phyloP scores from a whole-genome alignment of 306 rosid species.

The Malus sylvestris region DNA sequence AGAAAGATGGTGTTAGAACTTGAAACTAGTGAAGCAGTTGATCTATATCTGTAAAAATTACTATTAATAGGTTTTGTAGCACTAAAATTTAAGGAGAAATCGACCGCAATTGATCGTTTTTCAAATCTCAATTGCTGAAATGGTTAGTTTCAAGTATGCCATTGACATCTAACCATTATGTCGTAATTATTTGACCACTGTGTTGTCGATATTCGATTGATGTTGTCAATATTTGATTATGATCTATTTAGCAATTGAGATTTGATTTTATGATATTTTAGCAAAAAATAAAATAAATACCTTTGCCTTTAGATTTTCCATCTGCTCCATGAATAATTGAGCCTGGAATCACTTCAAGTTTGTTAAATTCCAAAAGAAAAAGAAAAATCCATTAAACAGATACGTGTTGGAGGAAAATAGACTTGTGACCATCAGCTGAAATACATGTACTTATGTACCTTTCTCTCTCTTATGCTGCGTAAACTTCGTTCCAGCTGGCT shows the following conservation, averaged over 20 bases:
- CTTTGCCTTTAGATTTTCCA: constrained; percentile 34
- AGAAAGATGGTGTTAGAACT: neutral
- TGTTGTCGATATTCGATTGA: too few species aligned
- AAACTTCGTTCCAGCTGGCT: constrained; percentile 42
- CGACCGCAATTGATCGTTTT: neutral
- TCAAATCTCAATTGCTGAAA: neutral
- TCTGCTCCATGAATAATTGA: constrained; percentile 25
- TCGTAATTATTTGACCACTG: too few species aligned
- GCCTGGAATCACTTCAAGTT: constrained; percentile 26
- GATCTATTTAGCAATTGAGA: too few species aligned
- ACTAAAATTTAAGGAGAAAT: too few species aligned
- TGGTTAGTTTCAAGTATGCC: too few species aligned
- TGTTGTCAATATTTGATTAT: too few species aligned
- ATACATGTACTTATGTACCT: constrained; percentile 30
- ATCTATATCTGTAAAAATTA: neutral
- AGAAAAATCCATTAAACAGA: neutral
- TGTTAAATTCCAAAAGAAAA: neutral
- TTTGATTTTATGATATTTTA: too few species aligned
- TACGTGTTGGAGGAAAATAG: neutral
- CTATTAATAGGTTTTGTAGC: too few species aligned
- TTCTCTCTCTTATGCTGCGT: constrained; percentile 31
- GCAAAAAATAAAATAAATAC: constrained; percentile 5
- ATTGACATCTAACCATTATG: too few species aligned
- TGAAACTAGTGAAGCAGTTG: neutral
- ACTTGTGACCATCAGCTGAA: neutral